Evolutionary conservation across 345 rosid genomes (phyloP), one percentile per base, ranked within the genome.

Genomic region (Clarkia xantiana): DNA sequence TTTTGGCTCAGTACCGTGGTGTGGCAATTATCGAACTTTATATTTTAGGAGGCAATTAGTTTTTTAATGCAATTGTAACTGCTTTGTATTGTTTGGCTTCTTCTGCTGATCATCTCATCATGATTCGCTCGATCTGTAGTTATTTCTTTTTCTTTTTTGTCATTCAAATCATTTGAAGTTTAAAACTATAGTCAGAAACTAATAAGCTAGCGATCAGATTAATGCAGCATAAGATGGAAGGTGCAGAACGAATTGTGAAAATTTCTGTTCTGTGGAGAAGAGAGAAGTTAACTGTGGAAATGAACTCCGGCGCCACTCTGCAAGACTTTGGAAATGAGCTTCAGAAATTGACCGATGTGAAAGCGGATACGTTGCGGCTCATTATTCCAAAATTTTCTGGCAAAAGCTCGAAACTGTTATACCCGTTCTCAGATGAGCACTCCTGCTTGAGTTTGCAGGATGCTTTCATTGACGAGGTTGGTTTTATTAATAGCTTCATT

Each of bases 181-280:
- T 4, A 3, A n/a, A n/a, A 29, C 36, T 2, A 5, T 10, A 29
- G 7, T 1, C 36, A 10, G 7, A 29, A 29, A 29, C 36, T 29
- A 29, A 29, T 29, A 10, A 29, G 8, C 36, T 29, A 7, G 6
- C 4, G 1, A 29, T 29, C 36, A 7, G 8, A 29, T 29, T 16
- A 45, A 12, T 45, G 29, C 57, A 70, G 71, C 47, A 50, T 44
- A 66, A 67, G 50, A 75, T 76, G 89, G 68, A 66, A 56, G 66
- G 54, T 15, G 40, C 61, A 3, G 73, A 59, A 51, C 65, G 52
- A 52, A 41, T 47, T 39, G 44, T 80, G 18, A 68, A 43, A 42
- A 66, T 87, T 52, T 45, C 75, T 0, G 71, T 81, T 47, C 13
- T 65, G 39, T 91, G 98, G 98, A 84, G 87, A 55, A 80, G 90